Evolutionary conservation across 2,329 filamentous ascomycete species (phyloP).

Genomic region (Incumbomyces lentus): DNA sequence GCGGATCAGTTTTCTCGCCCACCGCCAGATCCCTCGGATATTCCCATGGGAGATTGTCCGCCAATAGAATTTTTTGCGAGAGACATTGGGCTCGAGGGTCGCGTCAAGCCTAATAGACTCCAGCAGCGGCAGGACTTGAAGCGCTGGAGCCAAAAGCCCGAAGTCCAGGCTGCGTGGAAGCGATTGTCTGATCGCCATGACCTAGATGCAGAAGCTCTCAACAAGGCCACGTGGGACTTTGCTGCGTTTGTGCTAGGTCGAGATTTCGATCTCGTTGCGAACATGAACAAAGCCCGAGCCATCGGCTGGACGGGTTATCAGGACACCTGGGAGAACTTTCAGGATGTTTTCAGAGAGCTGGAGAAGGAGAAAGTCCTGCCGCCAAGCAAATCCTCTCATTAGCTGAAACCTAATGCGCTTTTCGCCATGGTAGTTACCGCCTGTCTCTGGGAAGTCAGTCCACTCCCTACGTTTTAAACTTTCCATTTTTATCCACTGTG

Average conservation of each 20-base stretch:
- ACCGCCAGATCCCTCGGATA: constrained; percentile 14
- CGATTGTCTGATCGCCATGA: constrained; percentile 26
- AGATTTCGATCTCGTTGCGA: constrained; percentile 21
- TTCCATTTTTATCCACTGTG: no score
- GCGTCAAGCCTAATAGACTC: constrained; percentile 18
- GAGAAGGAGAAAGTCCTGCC: constrained; percentile 22
- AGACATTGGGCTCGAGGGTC: constrained; percentile 8
- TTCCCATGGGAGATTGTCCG: constrained; percentile 17
- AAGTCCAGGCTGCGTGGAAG: constrained; percentile 32
- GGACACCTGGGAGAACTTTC: constrained; percentile 31
- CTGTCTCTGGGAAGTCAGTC: no score
- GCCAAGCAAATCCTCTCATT: constrained; percentile 2
- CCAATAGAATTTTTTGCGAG: constrained; percentile 15
- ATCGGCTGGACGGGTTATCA: constrained; percentile 34
- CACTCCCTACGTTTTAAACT: no score
- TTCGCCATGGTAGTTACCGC: no score
- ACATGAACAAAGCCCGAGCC: constrained; percentile 38
- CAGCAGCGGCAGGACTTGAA: constrained; percentile 30
- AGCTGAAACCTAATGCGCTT: no score
- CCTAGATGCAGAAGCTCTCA: constrained; percentile 30
- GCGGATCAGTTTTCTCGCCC: constrained; percentile 20
- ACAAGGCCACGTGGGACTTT: constrained; percentile 38
- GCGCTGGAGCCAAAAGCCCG: constrained; percentile 31
- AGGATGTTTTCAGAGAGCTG: constrained; percentile 27
- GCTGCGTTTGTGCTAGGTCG: constrained; percentile 35